Conservation (phyloP, 2,329 filamentous ascomycete species). For the Penicillium sp. region DNA sequence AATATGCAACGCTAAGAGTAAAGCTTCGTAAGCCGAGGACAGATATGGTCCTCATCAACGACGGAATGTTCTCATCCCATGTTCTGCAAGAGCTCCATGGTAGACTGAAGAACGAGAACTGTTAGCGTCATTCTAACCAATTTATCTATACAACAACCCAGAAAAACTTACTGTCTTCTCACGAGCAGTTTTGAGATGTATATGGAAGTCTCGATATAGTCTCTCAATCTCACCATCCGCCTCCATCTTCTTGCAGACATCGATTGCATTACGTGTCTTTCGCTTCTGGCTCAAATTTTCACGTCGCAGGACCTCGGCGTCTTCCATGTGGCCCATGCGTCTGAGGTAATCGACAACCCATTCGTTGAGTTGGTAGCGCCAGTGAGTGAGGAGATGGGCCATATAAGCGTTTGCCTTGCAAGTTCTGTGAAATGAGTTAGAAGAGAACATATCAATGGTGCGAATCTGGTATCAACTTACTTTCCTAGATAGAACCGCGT, state of each 20-base stretch:
- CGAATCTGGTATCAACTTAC: conserved; percentile 32
- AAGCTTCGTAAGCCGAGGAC: neutral
- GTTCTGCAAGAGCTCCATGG: conserved; percentile 12
- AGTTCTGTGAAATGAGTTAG: conserved; percentile 38
- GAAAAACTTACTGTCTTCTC: conserved; percentile 47
- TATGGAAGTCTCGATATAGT: conserved; percentile 69
- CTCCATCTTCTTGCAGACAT: conserved; percentile 68
- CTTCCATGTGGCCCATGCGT: conserved; percentile 59
- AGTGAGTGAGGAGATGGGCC: conserved; percentile 73
- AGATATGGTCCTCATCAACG: neutral
- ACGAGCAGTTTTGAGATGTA: conserved; percentile 62
- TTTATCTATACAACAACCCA: too few relatives aligned
- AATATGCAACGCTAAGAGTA: conserved; percentile 1
- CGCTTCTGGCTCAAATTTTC: conserved; percentile 65
- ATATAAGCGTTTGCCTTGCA: conserved; percentile 69
- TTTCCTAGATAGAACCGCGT: conserved; percentile 59
- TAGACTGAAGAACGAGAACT: conserved; percentile 13
- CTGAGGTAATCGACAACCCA: conserved; percentile 68
- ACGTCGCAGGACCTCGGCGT: conserved; percentile 62
- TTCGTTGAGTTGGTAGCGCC: conserved; percentile 73
- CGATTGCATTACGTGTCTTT: conserved; percentile 62
- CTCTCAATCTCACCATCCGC: conserved; percentile 60
- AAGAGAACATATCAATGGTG: neutral
- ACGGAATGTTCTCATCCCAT: neutral
- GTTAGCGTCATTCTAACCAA: neutral